Base-by-base conservation (phyloP, 768 basidiomycete species). In the Chalciporus chontae region DNA sequence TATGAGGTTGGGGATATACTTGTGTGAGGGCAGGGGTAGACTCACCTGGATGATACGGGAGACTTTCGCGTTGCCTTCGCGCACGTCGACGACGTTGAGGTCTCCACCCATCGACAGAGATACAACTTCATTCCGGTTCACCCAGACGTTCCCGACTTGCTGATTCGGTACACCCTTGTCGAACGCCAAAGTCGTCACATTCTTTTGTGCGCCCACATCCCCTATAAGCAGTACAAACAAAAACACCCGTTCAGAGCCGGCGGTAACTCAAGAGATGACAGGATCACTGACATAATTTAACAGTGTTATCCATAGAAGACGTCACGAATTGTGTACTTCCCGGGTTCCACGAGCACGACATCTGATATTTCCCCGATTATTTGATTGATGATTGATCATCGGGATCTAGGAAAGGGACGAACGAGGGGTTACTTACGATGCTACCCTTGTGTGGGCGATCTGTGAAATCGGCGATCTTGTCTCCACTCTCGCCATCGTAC, bases 61-160 rank as follows among this genome's bases (percentile, higher is more conserved):
- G 8, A 83, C 81, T 59, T 81, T 82, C 50, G 77, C 76, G 1
- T 78, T 78, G 8, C 72, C 73, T 29, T 57, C 60, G 39, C 93
- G 77, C 21, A 80, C 78, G 65, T 97, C 94, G 63, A 95, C 82
- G 14, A 95, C 64, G 58, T 87, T 90, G 47, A 98, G 73, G 48
- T 83, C 79, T 13, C 94, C 93, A 0, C 81, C 83, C 56, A 95
- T 70, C 0, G 92, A 93, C 23, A 97, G 71, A 4, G 91, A 94
- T 32, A 91, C 83, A 45, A 96, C 81, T 50, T 81, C 77, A 46
- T 76, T 76, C 27, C 79, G 73, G 37, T 78, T 80, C 45, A 75
- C 84, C 90, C 91, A 96, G n/a, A 81, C 80, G 56, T 87, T 88
- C 24, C 94, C 94, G 23, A 90, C 76, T 72, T 97, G 94, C 63